Percentiles rank a stretch among this genome's conserved stretches.
Evolutionary conservation across 257 asterid genomes (phyloP).

Genomic region (Lithospermum erythrorhizon): DNA sequence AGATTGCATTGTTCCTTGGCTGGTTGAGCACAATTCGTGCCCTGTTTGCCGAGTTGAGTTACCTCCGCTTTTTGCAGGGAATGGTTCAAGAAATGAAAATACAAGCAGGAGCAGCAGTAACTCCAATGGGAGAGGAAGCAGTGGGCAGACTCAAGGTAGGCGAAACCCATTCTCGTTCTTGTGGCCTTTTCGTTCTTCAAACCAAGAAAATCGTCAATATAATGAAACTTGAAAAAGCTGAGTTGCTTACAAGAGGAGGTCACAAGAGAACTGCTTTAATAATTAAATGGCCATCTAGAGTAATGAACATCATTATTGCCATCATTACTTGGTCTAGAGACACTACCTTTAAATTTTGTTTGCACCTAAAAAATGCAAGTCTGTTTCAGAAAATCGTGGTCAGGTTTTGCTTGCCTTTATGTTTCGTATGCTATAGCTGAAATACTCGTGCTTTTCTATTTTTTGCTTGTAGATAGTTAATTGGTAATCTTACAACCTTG

Average conservation of each 20-base stretch:
- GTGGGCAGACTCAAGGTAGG: slow-evolving; percentile 42
- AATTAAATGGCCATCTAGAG: slow-evolving; percentile 34
- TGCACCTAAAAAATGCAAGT: no score
- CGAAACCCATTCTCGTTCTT: slow-evolving; percentile 75
- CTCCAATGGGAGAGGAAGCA: slow-evolving; percentile 28
- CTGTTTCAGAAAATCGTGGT: no score
- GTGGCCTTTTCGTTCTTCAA: slow-evolving; percentile 56
- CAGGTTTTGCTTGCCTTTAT: no score
- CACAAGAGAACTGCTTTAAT: slow-evolving; percentile 8
- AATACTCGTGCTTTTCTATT: no score
- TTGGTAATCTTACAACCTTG: no score
- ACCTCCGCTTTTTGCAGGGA: slow-evolving; percentile 21
- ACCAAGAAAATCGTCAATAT: slow-evolving; percentile 24
- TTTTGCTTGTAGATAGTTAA: no score
- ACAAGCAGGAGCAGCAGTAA: slow-evolving; percentile 20
- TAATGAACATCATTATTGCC: slow-evolving; percentile 18
- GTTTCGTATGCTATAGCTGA: no score
- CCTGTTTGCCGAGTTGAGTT: slow-evolving; percentile 54
- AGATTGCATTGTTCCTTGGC: slow-evolving; percentile 47
- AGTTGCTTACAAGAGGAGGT: slow-evolving; percentile 3
- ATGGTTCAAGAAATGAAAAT: slow-evolving; percentile 24
- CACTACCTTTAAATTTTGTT: no score
- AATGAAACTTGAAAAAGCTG: slow-evolving; percentile 27
- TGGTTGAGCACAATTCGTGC: slow-evolving; percentile 46
- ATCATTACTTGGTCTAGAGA: slow-evolving; percentile 23